Evolutionary conservation across 345 rosid species (phyloP), one percentile per base, ranked within the genome.

Genomic region (Cochlearia excelsa): DNA sequence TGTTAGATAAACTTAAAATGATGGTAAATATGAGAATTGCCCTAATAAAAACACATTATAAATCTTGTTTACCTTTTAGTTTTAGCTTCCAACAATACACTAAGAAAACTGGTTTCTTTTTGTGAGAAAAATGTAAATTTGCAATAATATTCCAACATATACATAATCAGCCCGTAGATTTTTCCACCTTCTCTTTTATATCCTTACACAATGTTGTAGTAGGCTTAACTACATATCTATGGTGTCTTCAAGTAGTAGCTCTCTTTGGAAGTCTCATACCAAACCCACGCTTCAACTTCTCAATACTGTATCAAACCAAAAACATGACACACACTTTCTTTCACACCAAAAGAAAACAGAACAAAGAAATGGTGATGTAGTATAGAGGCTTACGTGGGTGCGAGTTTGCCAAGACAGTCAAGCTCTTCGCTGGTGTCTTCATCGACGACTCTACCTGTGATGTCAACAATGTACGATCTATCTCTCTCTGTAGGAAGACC

Each of bases 371-470:
- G 23, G 23, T 16, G 31, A 28, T 2, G 40, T 40, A 30, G 23
- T 30, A 31, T 26, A 7, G 30, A 31, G 16, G 65, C 93, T 81
- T 71, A 92, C 98, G 97, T 92, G 0, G 97, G 98, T 46, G 97
- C 98, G 9, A 92, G 95, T 75, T 78, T 88, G 23, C 95, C 96
- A 2, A 92, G 95, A 72, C 94, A 65, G 51, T 86, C 97, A 1
- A 86, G 88, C 74, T 92, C 95, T 81, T 89, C 86, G 29, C 94
- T 84, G 7, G 93, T 82, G 59, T 92, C 98, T 74, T 86, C 98
- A 43, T 86, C 97, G 9, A 84, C 57, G 38, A 92, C 87, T 73
- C 81, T 83, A 64, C 99, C 99, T 0, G 95, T 77, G 2, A 89
- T 83, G 63, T 89, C 94, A 23, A 92, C 30, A 9, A 83, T 59